Conservation (phyloP, 2,329 filamentous ascomycete species). For the Myriosclerotinia duriaeana region DNA sequence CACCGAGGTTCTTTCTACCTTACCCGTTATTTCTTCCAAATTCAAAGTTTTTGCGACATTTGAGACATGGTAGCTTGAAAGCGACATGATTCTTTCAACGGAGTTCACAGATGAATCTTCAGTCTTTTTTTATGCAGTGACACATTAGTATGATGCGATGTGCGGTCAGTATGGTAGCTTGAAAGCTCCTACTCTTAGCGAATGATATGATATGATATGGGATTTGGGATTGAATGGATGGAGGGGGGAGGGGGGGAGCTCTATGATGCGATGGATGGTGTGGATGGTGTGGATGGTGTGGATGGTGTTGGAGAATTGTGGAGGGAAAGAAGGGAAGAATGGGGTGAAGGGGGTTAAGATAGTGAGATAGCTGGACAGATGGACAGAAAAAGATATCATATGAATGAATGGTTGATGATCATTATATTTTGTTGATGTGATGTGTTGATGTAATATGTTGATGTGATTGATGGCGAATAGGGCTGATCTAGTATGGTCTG, state of each 20-base stretch:
- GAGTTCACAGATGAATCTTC: slow-evolving; percentile 16
- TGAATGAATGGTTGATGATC: slow-evolving; percentile 9
- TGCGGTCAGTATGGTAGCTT: slow-evolving; percentile 38
- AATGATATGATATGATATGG: not conserved
- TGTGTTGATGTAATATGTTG: no score
- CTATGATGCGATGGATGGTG: not conserved
- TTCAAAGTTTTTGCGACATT: slow-evolving; percentile 27
- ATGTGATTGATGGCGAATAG: not conserved
- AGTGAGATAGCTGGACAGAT: not conserved
- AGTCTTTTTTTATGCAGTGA: slow-evolving; percentile 9
- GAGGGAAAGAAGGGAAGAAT: not conserved
- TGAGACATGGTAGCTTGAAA: slow-evolving; percentile 42
- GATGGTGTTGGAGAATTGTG: not conserved
- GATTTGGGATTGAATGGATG: slow-evolving; percentile 16
- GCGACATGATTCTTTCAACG: slow-evolving; percentile 35
- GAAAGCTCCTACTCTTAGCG: slow-evolving; percentile 39
- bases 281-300: not conserved
- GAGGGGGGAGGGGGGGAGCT: not conserved
- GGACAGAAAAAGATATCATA: slow-evolving; percentile 5
- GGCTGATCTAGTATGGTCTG: not conserved
- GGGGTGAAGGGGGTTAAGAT: not conserved
- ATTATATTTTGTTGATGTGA: not conserved
- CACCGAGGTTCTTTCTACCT: not conserved
- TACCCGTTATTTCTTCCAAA: not conserved
- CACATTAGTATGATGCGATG: slow-evolving; percentile 23